Evolutionary conservation across 1,284 basidiomycete species (phyloP).

Genomic region (Trametes pubescens): DNA sequence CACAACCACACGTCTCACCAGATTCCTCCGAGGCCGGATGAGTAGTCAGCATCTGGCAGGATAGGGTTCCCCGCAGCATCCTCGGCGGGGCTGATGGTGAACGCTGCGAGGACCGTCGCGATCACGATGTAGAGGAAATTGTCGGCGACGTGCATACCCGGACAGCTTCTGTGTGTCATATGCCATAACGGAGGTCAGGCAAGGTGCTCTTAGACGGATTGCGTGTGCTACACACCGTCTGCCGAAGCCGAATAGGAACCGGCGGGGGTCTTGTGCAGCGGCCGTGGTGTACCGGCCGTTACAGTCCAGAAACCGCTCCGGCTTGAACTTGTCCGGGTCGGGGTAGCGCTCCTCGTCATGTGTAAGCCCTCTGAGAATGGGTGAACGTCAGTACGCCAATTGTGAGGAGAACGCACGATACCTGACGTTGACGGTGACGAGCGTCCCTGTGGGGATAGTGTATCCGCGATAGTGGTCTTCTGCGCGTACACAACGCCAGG

Average conservation of each 20-base stretch:
- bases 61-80: conserved; percentile 9
- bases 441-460: conserved; percentile 30
- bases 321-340: conserved; percentile 29
- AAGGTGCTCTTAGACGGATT: too few species aligned
- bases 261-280: conserved; percentile 1
- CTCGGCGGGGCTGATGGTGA: conserved; percentile 5
- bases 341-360: conserved; percentile 30
- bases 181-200: background rate
- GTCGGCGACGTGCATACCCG: conserved; percentile 1
- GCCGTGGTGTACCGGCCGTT: background rate
- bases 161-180: conserved; percentile 7
- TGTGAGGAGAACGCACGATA: background rate
- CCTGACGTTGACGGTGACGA: conserved; percentile 27
- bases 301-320: conserved; percentile 19
- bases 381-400: background rate
- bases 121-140: conserved; percentile 1
- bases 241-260: conserved; percentile 20
- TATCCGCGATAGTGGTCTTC: conserved; percentile 30
- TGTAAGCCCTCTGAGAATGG: conserved; percentile 26
- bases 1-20: background rate
- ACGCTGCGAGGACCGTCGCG: background rate
- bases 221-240: conserved; percentile 9
- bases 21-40: background rate
- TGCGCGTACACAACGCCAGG: conserved; percentile 3
- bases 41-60: background rate